Evolutionary conservation across 2,329 filamentous ascomycete genomes (phyloP), one percentile per base, ranked within the genome.

Genomic region (Penicillium oxalicum): DNA sequence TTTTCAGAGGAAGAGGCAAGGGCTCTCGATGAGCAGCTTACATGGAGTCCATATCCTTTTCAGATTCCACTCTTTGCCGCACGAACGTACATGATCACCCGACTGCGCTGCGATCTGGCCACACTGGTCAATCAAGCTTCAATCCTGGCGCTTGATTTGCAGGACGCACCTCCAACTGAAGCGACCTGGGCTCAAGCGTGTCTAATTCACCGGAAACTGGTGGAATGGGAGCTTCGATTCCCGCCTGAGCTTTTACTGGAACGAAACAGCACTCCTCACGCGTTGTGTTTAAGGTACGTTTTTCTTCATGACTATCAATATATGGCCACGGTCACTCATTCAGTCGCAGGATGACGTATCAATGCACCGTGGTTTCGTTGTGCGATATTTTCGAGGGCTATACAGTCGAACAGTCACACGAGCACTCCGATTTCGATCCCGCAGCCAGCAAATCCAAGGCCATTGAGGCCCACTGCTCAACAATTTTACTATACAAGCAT

Each of bases 401-500:
- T 26, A 4, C 32, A 26, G 2, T 24, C 18, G 26, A 26, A 2
- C 29, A 35, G 18, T 32, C 40, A 34, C 9, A 35, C 2, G 40
- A 11, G 13, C 11, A 35, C 12, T 32, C 40, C 29, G 40, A 34
- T 9, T 35, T 43, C 18, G 28, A 43, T 2, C 8, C 29, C 5
- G 9, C 29, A 8, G 5, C 4, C 12, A 43, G 12, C 24, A 35
- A 34, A 18, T 25, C 28, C 7, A 2, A 48, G 2, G 52, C 56
- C 11, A 43, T 60, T 35, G 52, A 59, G 27, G 34, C 32, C 5
- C 47, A 59, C 9, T 58, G 56, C 12, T 57, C 59, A 1, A 53
- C 60, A 27, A 43, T 60, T 6, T 45, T 61, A 6, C 39, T 57
- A 6, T 60, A 51, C 40, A 57, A 56, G 48, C 49, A 53, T 5